Percentiles rank a stretch among this genome's conserved stretches.
phyloP scores from a whole-genome alignment of 345 rosid species.

The Eucalyptus leucophloia region DNA sequence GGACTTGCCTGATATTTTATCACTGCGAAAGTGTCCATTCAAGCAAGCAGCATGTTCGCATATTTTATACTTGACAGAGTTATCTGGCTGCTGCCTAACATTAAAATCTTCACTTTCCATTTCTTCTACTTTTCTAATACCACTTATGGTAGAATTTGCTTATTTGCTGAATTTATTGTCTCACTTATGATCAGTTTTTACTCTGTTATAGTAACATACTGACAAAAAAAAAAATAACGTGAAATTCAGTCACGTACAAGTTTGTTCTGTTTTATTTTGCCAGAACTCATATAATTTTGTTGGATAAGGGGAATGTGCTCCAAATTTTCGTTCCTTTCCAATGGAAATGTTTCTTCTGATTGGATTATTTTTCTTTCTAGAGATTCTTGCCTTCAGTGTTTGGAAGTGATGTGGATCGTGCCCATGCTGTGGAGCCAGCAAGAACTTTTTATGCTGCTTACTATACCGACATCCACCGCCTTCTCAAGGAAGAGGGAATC shows the following conservation, averaged over 20 bases:
- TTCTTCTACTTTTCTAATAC: not conserved
- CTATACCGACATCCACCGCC: not conserved
- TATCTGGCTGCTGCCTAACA: not conserved
- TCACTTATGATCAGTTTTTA: not conserved
- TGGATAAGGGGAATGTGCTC: not conserved
- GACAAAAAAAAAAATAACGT: not conserved
- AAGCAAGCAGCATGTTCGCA: not conserved
- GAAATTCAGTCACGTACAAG: not conserved
- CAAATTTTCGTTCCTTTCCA: not conserved
- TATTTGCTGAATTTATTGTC: not conserved
- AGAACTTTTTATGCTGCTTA: not conserved
- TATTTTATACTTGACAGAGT: not conserved
- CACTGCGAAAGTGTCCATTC: not conserved
- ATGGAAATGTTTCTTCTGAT: not conserved
- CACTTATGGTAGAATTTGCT: not conserved
- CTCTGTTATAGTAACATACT: not conserved
- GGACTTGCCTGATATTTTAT: not conserved
- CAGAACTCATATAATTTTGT: not conserved
- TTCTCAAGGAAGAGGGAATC: not conserved
- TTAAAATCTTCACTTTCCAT: not conserved
- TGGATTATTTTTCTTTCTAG: not conserved
- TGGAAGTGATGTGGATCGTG: not conserved
- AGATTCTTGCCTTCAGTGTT: conserved; percentile 3
- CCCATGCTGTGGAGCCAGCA: not conserved
- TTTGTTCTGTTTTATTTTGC: not conserved